Percentiles rank a stretch among this genome's conserved stretches.
These are phyloP conservation scores for Fonsecaea nubica DNA, from an alignment of 2,329 filamentous ascomycete species.

Conservation along the genomic window DNA sequence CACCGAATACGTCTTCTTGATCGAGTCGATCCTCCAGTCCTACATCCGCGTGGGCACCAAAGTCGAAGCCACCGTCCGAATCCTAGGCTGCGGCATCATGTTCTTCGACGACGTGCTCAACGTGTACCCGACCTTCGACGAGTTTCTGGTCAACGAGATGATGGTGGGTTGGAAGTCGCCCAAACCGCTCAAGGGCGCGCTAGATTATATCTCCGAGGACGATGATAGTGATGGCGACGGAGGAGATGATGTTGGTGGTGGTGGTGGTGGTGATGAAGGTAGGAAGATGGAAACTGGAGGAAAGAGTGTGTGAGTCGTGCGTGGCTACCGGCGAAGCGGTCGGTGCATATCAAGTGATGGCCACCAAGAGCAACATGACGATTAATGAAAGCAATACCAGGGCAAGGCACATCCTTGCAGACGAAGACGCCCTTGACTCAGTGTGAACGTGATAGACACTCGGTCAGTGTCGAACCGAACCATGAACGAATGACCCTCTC, in stretches of 20 bases:
- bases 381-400: too few species aligned
- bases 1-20: conserved; percentile 62
- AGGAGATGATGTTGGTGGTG: conserved; percentile 6
- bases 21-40: conserved; percentile 68
- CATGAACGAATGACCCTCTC: too few species aligned
- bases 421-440: too few species aligned
- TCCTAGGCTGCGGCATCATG: conserved; percentile 65
- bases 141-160: conserved; percentile 70
- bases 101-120: conserved; percentile 68
- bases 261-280: neutral
- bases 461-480: too few species aligned
- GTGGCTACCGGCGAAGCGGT: too few species aligned
- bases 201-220: conserved; percentile 27
- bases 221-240: conserved; percentile 14
- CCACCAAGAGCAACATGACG: neutral
- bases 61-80: conserved; percentile 61
- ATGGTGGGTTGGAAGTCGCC: conserved; percentile 72
- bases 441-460: too few species aligned
- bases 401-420: too few species aligned
- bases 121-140: conserved; percentile 68
- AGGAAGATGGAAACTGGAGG: neutral
- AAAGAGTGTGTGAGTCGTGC: neutral
- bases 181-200: conserved; percentile 33
- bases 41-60: conserved; percentile 71
- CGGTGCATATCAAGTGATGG: too few species aligned